Evolutionary conservation across 2,329 filamentous ascomycete genomes (phyloP).

Genomic region (Fusarium napiforme): DNA sequence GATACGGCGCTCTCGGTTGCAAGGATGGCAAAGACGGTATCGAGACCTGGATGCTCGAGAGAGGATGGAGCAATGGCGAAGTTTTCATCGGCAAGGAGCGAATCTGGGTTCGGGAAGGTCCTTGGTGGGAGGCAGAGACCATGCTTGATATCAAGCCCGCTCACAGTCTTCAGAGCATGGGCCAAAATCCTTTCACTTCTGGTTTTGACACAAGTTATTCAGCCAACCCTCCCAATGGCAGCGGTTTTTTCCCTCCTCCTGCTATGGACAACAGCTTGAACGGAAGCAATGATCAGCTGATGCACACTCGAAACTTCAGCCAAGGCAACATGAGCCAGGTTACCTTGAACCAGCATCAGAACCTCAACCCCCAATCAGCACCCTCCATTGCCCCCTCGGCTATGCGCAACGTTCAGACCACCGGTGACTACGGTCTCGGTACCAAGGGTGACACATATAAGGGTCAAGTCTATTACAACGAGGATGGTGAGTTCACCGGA

Average conservation of each 20-base stretch:
- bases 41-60: slow-evolving; percentile 91
- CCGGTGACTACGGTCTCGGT: slow-evolving; percentile 90
- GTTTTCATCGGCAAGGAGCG: slow-evolving; percentile 91
- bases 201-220: slow-evolving; percentile 79
- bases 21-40: slow-evolving; percentile 91
- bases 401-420: slow-evolving; percentile 65
- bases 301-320: slow-evolving; percentile 68
- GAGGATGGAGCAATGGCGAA: slow-evolving; percentile 98
- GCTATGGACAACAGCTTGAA: slow-evolving; percentile 70
- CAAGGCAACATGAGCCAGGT: slow-evolving; percentile 67
- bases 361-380: slow-evolving; percentile 49
- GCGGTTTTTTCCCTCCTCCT: slow-evolving; percentile 76
- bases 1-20: slow-evolving; percentile 87
- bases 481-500: slow-evolving; percentile 74
- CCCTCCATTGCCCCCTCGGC: slow-evolving; percentile 71
- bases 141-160: slow-evolving; percentile 90
- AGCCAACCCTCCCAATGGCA: slow-evolving; percentile 69
- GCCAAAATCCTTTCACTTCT: slow-evolving; percentile 58
- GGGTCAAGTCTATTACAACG: slow-evolving; percentile 78
- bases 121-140: slow-evolving; percentile 98
- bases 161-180: slow-evolving; percentile 55
- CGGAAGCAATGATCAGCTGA: slow-evolving; percentile 77
- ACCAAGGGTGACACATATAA: slow-evolving; percentile 83
- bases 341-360: slow-evolving; percentile 56
- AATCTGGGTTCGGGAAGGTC: slow-evolving; percentile 92